Evolutionary conservation across 208 protist species (phyloP).

Genomic region (Leishmania mexicana): DNA sequence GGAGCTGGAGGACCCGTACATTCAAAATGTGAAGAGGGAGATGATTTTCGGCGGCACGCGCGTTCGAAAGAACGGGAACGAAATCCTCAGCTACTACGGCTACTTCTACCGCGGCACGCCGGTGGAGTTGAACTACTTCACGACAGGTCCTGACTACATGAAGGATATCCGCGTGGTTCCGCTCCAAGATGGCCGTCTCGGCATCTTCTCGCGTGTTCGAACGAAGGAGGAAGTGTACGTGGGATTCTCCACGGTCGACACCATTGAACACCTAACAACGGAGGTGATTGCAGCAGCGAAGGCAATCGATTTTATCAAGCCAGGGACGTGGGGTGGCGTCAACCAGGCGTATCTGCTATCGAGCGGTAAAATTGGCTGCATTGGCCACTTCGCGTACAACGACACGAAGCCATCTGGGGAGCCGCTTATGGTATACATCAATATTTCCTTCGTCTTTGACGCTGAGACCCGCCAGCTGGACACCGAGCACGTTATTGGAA

Average conservation of each 20-base stretch:
- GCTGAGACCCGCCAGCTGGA: constrained; percentile 20
- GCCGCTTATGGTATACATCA: constrained; percentile 40
- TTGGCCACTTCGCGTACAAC: constrained; percentile 46
- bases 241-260: constrained; percentile 41
- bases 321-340: constrained; percentile 43
- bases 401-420: constrained; percentile 10
- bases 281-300: constrained; percentile 35
- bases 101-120: constrained; percentile 43
- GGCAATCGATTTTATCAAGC: constrained; percentile 33
- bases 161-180: constrained; percentile 52
- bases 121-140: constrained; percentile 37
- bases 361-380: constrained; percentile 52
- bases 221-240: constrained; percentile 32
- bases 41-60: constrained; percentile 49
- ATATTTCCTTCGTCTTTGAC: constrained; percentile 48
- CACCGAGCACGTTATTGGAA: constrained; percentile 32
- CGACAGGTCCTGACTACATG: constrained; percentile 43
- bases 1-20: constrained; percentile 47
- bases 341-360: constrained; percentile 54
- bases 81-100: constrained; percentile 36
- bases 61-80: constrained; percentile 34
- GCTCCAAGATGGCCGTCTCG: constrained; percentile 35
- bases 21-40: constrained; percentile 34
- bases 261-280: constrained; percentile 33
- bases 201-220: constrained; percentile 44